Percentiles rank a stretch among this genome's conserved stretches.
phyloP scores from a whole-genome alignment of 495 filamentous ascomycete genomes.

The Jackrogersella minutella region DNA sequence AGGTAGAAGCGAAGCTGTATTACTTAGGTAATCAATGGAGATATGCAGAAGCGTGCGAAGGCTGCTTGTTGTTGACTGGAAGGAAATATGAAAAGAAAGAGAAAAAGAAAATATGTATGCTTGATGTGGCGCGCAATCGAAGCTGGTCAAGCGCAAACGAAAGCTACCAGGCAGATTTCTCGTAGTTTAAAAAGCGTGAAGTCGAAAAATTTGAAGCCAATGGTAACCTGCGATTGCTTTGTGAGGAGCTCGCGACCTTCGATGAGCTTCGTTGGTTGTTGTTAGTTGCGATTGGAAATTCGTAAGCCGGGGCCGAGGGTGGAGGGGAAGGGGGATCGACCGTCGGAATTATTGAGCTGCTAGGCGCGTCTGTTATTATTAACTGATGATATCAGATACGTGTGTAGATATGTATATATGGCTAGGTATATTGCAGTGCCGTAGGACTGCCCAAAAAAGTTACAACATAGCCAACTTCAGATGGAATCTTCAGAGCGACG shows the following conservation, averaged over 20 bases:
- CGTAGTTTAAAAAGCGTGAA: no score
- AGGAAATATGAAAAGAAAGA: neutral
- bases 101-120: neutral
- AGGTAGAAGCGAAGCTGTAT: conserved; percentile 7
- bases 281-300: conserved; percentile 36
- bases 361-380: conserved; percentile 37
- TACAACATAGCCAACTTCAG: no score
- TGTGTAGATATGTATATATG: neutral
- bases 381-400: neutral
- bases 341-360: conserved; percentile 28
- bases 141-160: neutral
- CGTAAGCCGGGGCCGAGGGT: conserved; percentile 37
- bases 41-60: neutral
- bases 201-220: no score
- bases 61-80: conserved; percentile 5
- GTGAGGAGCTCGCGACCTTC: conserved; percentile 12
- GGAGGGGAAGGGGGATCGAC: conserved; percentile 40
- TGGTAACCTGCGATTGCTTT: neutral
- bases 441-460: neutral
- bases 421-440: conserved; percentile 5
- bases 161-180: conserved; percentile 9
- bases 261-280: conserved; percentile 21
- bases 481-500: no score
- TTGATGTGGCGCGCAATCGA: conserved; percentile 15
- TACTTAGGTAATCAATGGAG: conserved; percentile 1